phyloP scores from a whole-genome alignment of 2,329 filamentous ascomycete species.

The Periglandula ipomoeae region DNA sequence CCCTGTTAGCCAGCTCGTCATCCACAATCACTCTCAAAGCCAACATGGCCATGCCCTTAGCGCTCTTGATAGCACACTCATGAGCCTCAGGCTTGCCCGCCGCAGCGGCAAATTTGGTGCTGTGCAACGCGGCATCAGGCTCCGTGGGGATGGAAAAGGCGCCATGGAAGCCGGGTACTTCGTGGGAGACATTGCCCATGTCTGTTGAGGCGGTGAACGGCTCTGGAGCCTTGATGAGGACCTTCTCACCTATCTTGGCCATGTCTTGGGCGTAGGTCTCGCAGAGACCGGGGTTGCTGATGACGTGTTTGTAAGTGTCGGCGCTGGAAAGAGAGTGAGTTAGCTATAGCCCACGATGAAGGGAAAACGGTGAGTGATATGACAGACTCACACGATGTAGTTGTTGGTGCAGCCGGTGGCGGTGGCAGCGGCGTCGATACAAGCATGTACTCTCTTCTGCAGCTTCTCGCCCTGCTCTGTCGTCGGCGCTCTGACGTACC shows the following conservation, averaged over 20 bases:
- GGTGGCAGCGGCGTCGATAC: conserved; percentile 25
- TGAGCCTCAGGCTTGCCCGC: conserved; percentile 32
- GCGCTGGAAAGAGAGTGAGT: conserved; percentile 12
- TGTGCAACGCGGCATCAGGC: conserved; percentile 27
- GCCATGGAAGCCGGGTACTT: conserved; percentile 37
- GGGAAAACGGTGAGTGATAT: neutral
- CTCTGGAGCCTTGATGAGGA: conserved; percentile 25
- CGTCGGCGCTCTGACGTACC: conserved; percentile 28
- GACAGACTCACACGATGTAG: conserved; percentile 22
- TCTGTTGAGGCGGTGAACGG: conserved; percentile 34
- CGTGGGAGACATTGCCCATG: conserved; percentile 42
- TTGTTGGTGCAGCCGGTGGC: conserved; percentile 26
- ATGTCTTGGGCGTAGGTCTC: conserved; percentile 34
- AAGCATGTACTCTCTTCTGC: conserved; percentile 23
- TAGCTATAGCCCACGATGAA: too few species aligned
- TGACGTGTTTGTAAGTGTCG: conserved; percentile 34
- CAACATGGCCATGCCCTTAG: conserved; percentile 34
- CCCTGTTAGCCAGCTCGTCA: conserved; percentile 3
- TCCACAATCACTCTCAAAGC: conserved; percentile 22
- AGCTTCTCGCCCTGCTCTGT: conserved; percentile 19
- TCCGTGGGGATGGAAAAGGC: conserved; percentile 34
- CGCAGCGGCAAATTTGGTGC: conserved; percentile 32
- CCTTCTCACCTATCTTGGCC: conserved; percentile 26
- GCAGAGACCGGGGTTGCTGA: conserved; percentile 35
- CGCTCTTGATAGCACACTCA: conserved; percentile 30